Conservation (phyloP, 2,329 filamentous ascomycete species). For the Xylaria sp. region DNA sequence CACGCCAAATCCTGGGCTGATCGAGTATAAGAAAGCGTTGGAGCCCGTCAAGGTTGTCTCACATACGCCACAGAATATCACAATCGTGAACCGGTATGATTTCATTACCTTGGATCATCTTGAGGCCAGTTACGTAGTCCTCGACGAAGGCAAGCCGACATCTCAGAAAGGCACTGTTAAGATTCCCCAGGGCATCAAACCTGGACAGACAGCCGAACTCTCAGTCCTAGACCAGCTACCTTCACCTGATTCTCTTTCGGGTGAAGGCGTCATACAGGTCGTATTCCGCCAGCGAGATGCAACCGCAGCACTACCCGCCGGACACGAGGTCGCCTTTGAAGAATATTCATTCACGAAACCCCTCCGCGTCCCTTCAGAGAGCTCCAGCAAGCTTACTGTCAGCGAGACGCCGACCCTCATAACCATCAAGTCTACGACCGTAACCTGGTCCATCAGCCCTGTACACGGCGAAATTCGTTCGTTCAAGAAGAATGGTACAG, state of each 20-base stretch:
- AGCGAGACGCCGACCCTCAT: slow-evolving; percentile 42
- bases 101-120: slow-evolving; percentile 55
- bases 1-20: slow-evolving; percentile 55
- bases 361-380: not conserved
- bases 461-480: slow-evolving; percentile 44
- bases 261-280: slow-evolving; percentile 45
- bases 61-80: slow-evolving; percentile 46
- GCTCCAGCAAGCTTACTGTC: slow-evolving; percentile 37
- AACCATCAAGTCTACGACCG: slow-evolving; percentile 41
- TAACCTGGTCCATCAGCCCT: slow-evolving; percentile 46
- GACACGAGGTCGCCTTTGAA: slow-evolving; percentile 47
- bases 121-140: slow-evolving; percentile 47
- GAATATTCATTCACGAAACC: slow-evolving; percentile 42
- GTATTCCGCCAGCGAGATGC: slow-evolving; percentile 43
- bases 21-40: slow-evolving; percentile 59
- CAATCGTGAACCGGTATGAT: slow-evolving; percentile 55
- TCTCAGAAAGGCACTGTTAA: slow-evolving; percentile 41
- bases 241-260: slow-evolving; percentile 8
- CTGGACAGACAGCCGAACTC: slow-evolving; percentile 45
- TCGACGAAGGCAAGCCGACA: slow-evolving; percentile 45
- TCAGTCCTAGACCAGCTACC: slow-evolving; percentile 33
- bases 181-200: slow-evolving; percentile 44
- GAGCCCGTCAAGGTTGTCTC: slow-evolving; percentile 58
- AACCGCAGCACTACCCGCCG: slow-evolving; percentile 41
- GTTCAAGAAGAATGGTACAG: slow-evolving; percentile 42